Conservation (phyloP, 2,329 filamentous ascomycete species). For the Ceratocystis diversiconidia region DNA sequence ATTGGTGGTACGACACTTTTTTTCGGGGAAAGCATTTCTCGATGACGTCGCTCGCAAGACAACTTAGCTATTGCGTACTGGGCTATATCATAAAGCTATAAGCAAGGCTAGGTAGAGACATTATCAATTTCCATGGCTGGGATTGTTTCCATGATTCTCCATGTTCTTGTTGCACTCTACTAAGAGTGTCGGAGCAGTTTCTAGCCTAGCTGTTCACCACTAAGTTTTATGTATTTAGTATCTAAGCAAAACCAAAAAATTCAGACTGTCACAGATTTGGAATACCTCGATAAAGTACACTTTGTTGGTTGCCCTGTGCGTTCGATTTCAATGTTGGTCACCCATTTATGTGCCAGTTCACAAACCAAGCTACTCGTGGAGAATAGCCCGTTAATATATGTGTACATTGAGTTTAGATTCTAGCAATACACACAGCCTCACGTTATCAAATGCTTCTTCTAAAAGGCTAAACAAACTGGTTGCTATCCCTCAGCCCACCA, state of each 20-base stretch:
- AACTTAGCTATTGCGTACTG: not conserved
- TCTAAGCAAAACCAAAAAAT: not conserved
- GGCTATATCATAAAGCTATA: too few relatives aligned
- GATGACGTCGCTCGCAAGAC: not conserved
- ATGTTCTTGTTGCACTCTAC: not conserved
- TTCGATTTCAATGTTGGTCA: not conserved
- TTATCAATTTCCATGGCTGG: not conserved
- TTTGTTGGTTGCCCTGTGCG: not conserved
- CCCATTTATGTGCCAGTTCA: not conserved
- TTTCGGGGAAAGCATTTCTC: not conserved
- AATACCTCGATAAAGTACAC: not conserved
- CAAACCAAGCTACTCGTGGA: not conserved
- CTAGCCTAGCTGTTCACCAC: not conserved
- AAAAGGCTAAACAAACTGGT: not conserved
- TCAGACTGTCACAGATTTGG: not conserved
- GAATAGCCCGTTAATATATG: not conserved
- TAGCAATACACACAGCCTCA: not conserved
- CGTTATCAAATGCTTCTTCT: not conserved
- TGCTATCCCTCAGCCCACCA: not conserved
- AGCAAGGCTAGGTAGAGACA: not conserved
- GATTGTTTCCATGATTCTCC: not conserved
- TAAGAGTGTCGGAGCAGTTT: too few relatives aligned
- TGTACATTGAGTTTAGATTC: not conserved
- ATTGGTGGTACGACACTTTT: not conserved
- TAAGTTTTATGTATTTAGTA: not conserved